A percentile compares a stretch with the other conserved stretches of the same genome.
phyloP scores from a whole-genome alignment of 2,329 filamentous ascomycete species.

The Diplodia corticola region DNA sequence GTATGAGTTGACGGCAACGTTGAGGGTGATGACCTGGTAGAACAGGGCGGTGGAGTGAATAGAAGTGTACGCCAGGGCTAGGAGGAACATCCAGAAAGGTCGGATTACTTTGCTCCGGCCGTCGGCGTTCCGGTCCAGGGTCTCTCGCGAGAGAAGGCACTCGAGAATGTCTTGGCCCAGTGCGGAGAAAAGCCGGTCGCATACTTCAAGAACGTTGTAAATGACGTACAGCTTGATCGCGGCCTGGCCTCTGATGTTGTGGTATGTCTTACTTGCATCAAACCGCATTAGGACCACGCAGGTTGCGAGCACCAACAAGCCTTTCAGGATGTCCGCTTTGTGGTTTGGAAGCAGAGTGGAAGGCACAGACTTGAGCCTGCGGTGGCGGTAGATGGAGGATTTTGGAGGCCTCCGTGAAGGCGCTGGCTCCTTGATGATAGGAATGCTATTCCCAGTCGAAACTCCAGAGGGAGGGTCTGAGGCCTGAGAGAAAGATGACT shows the following conservation, averaged over 20 bases:
- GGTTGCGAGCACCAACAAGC: conserved; percentile 81
- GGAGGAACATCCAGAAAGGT: conserved; percentile 86
- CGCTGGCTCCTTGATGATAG: conserved; percentile 30
- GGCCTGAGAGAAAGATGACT: conserved; percentile 28
- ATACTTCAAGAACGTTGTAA: conserved; percentile 94
- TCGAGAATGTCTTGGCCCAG: conserved; percentile 95
- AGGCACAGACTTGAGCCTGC: conserved; percentile 78
- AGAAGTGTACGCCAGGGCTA: conserved; percentile 85
- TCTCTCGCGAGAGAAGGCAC: conserved; percentile 91
- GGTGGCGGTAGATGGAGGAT: conserved; percentile 55
- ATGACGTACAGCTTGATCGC: conserved; percentile 99
- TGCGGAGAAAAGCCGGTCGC: conserved; percentile 84
- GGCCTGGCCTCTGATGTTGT: conserved; percentile 92
- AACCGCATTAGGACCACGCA: conserved; percentile 84
- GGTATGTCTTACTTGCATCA: conserved; percentile 96
- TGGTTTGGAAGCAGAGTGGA: conserved; percentile 84
- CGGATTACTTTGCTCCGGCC: conserved; percentile 88
- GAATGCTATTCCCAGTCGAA: conserved; percentile 22
- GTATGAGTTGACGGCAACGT: conserved; percentile 98
- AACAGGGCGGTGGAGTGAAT: conserved; percentile 85
- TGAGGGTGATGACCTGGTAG: conserved; percentile 96
- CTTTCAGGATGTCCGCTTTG: conserved; percentile 93
- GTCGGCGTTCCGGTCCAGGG: conserved; percentile 80
- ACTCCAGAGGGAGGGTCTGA: conserved; percentile 24
- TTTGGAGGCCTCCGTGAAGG: conserved; percentile 36